phyloP scores from a whole-genome alignment of 257 asterid species.

The Nicotiana benthamiana region DNA sequence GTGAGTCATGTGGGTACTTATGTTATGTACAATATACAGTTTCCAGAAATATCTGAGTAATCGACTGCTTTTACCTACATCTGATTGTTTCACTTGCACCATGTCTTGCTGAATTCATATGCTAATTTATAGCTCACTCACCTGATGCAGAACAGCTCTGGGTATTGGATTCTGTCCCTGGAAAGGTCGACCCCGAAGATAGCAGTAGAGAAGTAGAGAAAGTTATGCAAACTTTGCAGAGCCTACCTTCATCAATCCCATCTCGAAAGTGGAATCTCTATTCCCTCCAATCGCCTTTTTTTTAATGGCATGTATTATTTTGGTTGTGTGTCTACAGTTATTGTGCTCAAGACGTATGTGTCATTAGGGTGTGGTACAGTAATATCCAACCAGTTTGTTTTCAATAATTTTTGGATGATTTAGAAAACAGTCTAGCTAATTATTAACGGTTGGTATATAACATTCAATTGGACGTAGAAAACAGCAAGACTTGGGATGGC shows the following conservation, averaged over 20 bases:
- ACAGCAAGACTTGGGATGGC: not conserved
- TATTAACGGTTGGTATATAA: not conserved
- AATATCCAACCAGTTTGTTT: not conserved
- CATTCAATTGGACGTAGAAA: not conserved
- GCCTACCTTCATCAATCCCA: slow-evolving; percentile 59
- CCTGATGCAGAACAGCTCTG: slow-evolving; percentile 81
- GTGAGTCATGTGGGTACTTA: not conserved
- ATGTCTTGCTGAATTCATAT: not conserved
- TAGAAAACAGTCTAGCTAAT: not conserved
- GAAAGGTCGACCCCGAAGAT: slow-evolving; percentile 45
- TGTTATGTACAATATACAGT: not conserved
- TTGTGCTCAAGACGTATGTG: not conserved
- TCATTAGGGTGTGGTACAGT: not conserved
- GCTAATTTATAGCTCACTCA: not conserved
- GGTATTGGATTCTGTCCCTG: slow-evolving; percentile 93
- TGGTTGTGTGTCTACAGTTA: not conserved
- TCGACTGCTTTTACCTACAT: not conserved
- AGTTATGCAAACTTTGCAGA: slow-evolving; percentile 61
- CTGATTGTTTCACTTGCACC: not conserved
- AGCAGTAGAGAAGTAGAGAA: slow-evolving; percentile 86
- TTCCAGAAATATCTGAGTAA: not conserved
- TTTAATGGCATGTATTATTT: not conserved
- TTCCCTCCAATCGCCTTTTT: slow-evolving; percentile 10
- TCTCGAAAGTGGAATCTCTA: slow-evolving; percentile 58
- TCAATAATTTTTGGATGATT: not conserved